A percentile compares a stretch with the other conserved stretches of the same genome.
These are phyloP conservation scores for Penicillium arizonense DNA, from an alignment of 495 filamentous ascomycete genomes.

Conservation along the genomic window DNA sequence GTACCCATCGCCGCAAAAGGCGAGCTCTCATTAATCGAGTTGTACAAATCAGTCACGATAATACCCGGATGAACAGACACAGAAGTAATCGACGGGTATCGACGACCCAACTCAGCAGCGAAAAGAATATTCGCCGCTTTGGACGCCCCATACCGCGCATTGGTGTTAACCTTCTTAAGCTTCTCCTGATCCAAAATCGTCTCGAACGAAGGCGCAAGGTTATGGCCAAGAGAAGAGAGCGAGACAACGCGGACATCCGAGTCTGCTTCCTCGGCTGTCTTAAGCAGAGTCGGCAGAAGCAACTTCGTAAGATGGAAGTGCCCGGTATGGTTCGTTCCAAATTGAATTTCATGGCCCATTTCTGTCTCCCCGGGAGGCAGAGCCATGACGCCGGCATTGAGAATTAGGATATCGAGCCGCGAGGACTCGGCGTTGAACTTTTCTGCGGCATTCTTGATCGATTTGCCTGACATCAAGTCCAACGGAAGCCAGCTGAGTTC, in stretches of 20 bases:
- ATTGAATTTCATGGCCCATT: conserved; percentile 53
- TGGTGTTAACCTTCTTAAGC: conserved; percentile 39
- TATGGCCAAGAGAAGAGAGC: conserved; percentile 38
- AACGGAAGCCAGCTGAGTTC: conserved; percentile 41
- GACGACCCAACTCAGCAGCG: conserved; percentile 44
- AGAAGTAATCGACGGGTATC: conserved; percentile 42
- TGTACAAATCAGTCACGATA: conserved; percentile 31
- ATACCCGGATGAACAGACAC: conserved; percentile 50
- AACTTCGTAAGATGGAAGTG: conserved; percentile 58
- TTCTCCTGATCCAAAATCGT: conserved; percentile 30
- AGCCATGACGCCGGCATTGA: conserved; percentile 62
- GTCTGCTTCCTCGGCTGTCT: conserved; percentile 31
- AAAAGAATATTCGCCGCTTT: conserved; percentile 63
- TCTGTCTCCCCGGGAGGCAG: conserved; percentile 36
- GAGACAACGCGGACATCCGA: conserved; percentile 45
- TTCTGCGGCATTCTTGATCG: conserved; percentile 51
- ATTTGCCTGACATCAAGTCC: conserved; percentile 44
- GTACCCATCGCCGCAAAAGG: conserved; percentile 7
- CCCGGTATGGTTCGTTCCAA: conserved; percentile 57
- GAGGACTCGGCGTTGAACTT: conserved; percentile 45
- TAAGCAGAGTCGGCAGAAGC: conserved; percentile 30
- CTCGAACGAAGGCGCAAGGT: conserved; percentile 24
- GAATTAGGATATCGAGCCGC: conserved; percentile 63
- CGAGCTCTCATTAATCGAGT: conserved; percentile 9
- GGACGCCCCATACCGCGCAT: conserved; percentile 50